phyloP scores from a whole-genome alignment of 2,329 filamentous ascomycete species.

The Zalaria obscura region DNA sequence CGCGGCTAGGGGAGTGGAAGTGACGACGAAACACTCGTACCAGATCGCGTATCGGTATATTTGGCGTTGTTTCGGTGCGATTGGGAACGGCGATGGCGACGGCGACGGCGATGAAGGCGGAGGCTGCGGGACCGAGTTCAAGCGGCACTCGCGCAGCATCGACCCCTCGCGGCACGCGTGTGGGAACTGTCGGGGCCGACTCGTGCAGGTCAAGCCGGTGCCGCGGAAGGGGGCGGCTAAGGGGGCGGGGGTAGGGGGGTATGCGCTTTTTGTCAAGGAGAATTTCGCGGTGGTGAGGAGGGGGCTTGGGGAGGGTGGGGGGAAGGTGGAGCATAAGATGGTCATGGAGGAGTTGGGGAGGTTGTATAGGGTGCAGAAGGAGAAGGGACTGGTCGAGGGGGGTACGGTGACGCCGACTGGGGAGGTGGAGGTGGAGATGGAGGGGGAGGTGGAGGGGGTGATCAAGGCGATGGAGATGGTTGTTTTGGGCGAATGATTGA shows the following conservation, averaged over 20 bases:
- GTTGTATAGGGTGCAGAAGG: slow-evolving; percentile 42
- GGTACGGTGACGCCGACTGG: too few species aligned
- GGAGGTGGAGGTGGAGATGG: too few species aligned
- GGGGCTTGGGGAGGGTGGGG: slow-evolving; percentile 39
- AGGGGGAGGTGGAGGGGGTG: too few species aligned
- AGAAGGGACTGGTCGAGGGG: too few species aligned
- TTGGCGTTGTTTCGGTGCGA: slow-evolving; percentile 51
- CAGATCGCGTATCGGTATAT: slow-evolving; percentile 85
- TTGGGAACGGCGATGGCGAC: neutral
- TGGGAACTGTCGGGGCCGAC: slow-evolving; percentile 51
- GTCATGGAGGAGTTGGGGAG: slow-evolving; percentile 55
- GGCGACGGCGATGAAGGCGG: slow-evolving; percentile 8
- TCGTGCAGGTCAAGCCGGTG: slow-evolving; percentile 68
- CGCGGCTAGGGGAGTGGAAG: slow-evolving; percentile 47
- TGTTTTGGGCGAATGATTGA: too few species aligned
- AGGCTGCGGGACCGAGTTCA: slow-evolving; percentile 55
- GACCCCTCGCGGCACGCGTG: slow-evolving; percentile 59
- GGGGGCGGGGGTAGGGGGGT: slow-evolving; percentile 26
- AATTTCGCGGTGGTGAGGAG: slow-evolving; percentile 49
- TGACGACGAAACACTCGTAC: slow-evolving; percentile 85
- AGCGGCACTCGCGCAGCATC: slow-evolving; percentile 76
- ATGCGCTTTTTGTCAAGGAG: slow-evolving; percentile 49
- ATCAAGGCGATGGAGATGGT: too few species aligned
- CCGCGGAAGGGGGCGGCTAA: slow-evolving; percentile 34
- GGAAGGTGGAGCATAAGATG: slow-evolving; percentile 44